phyloP scores from a whole-genome alignment of 2,329 filamentous ascomycete genomes.

The Bipolaris cookei region DNA sequence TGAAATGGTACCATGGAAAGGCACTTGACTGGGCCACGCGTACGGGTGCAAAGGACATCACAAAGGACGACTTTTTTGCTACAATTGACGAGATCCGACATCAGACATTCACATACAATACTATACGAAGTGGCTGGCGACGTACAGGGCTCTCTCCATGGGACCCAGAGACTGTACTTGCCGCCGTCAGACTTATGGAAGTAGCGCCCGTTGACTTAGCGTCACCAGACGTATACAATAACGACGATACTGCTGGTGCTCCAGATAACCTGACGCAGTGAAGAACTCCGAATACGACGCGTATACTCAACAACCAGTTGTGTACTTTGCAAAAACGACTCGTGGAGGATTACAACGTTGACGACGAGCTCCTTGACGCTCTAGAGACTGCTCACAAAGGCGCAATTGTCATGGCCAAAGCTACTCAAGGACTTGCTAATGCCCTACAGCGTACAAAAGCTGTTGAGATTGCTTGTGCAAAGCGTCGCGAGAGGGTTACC shows the following conservation, averaged over 20 bases:
- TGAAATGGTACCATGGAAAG: no score
- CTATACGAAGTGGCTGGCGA: conserved; percentile 6
- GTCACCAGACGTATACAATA: neutral
- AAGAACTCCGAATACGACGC: neutral
- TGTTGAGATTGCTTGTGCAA: neutral
- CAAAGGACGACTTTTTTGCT: conserved; percentile 3
- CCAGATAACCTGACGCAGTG: neutral
- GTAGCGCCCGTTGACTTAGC: neutral
- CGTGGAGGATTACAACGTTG: neutral
- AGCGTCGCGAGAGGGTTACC: neutral
- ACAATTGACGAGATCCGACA: conserved; percentile 1
- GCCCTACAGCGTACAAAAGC: neutral
- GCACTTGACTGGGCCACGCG: no score
- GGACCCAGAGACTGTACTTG: neutral
- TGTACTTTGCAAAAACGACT: neutral
- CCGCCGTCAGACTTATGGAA: neutral
- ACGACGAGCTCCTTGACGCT: neutral
- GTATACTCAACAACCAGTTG: neutral
- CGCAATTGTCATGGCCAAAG: neutral
- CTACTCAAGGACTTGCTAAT: neutral
- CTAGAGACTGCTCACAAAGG: neutral
- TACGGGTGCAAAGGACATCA: no score
- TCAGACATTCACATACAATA: conserved; percentile 3
- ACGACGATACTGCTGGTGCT: neutral
- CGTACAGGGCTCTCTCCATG: conserved; percentile 4